Evolutionary conservation across 306 rosid species (phyloP).

Genomic region (Begonia peltatifolia): DNA sequence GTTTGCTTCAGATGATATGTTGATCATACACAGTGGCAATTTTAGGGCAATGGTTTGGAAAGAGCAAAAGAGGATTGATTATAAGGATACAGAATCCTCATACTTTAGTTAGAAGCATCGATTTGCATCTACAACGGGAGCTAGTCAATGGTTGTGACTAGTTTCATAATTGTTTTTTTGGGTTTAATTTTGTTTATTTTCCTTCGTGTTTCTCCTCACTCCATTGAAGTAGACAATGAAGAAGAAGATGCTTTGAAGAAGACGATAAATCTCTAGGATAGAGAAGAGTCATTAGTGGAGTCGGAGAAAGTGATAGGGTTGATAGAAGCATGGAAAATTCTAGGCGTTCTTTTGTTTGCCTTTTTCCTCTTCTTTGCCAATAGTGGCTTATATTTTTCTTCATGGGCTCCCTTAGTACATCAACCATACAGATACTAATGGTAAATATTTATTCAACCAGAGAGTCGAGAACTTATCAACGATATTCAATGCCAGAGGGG

Average conservation of each 20-base stretch:
- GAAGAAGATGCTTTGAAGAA: constrained; percentile 44
- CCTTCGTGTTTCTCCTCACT: constrained; percentile 57
- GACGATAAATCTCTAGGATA: constrained; percentile 22
- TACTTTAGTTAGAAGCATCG: constrained; percentile 81
- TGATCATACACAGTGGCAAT: constrained; percentile 97
- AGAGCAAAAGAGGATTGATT: constrained; percentile 85
- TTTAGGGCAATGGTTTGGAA: constrained; percentile 91
- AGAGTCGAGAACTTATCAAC: constrained; percentile 67
- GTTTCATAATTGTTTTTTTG: constrained; percentile 37
- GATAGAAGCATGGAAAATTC: constrained; percentile 88
- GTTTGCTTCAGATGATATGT: constrained; percentile 87
- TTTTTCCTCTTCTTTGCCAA: constrained; percentile 86
- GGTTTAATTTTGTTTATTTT: constrained; percentile 56
- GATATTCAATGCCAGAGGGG: constrained; percentile 89
- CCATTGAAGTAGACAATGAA: constrained; percentile 38
- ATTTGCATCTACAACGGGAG: constrained; percentile 89
- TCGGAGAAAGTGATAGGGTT: constrained; percentile 53
- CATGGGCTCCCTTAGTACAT: constrained; percentile 97
- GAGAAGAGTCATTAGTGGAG: constrained; percentile 35
- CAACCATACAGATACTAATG: constrained; percentile 63
- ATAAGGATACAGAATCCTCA: constrained; percentile 99
- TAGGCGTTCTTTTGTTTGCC: constrained; percentile 92
- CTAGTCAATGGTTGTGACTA: constrained; percentile 84
- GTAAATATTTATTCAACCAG: constrained; percentile 32
- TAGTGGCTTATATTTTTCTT: constrained; percentile 97